Base-by-base conservation (phyloP, 192 early-diverging fungal genomes). In the Chytriomyces sp. region DNA sequence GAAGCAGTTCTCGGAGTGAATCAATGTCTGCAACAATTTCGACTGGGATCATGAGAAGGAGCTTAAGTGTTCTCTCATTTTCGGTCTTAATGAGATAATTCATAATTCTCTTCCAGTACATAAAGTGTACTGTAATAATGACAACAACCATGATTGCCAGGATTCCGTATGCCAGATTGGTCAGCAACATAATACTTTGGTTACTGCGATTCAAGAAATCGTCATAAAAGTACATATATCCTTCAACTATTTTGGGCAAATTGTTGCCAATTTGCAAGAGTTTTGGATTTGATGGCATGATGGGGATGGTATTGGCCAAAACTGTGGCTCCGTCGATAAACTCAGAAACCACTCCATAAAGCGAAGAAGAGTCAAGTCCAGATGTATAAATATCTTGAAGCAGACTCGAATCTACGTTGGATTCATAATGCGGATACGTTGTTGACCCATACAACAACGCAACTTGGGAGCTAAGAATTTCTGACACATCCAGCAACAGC, bases 11-110 rank as follows among this genome's bases (percentile, higher is more conserved):
- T 30, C 73, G 73, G 3, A 74, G 53, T 12, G 73, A 74, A 59
- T 74, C 73, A 59, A 74, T 74, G 37, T 74, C 73, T 22, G 73
- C 62, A 7, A 74, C 73, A 39, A 74, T 74, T 55, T 74, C 73
- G 39, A 74, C 73, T 6, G 73, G 73, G 41, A 74, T 74, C 73
- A 74, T 74, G 17, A 74, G 39, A 12, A 74, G 39, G 26, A 74
- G 64, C 55, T 74, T 74, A 34, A 74, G 54, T 22, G 73, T 74
- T 14, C 73, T 49, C 55, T 74, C 73, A 32, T 74, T 74, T 0
- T 74, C 73, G 4, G 73, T 74, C 40, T 74, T 74, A 53, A 74
- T 62, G 26, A 74, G 64, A 41, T 74, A 74, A 38, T 65, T 55
- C 34, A 74, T 26, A 28, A 74, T 74, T 14, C 56, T 19, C 32